phyloP scores from a whole-genome alignment of 352 stramenopile species.

The Globisporangium parvum region DNA sequence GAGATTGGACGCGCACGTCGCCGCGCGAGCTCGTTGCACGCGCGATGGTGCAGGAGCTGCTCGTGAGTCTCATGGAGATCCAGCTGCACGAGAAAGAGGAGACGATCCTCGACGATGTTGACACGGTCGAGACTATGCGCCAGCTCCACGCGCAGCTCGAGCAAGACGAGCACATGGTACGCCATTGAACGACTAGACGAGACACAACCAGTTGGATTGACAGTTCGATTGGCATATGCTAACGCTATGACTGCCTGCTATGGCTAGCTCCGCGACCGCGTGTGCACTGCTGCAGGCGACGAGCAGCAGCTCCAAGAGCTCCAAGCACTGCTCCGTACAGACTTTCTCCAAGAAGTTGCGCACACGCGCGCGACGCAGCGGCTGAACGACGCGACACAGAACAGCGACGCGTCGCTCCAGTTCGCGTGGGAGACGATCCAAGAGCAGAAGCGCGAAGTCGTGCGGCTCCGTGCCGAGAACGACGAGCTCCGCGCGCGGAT shows the following conservation, averaged over 20 bases:
- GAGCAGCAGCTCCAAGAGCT: constrained; percentile 49
- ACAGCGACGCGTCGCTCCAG: constrained; percentile 58
- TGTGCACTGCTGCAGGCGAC: constrained; percentile 39
- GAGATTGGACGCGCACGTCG: constrained; percentile 21
- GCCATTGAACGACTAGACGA: too few species aligned
- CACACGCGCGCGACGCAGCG: constrained; percentile 13
- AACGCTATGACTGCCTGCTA: background rate
- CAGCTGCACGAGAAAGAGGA: constrained; percentile 49
- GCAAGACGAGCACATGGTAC: constrained; percentile 38
- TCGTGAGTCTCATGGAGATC: constrained; percentile 49
- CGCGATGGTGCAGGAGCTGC: constrained; percentile 60
- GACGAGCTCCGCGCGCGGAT: constrained; percentile 25
- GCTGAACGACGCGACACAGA: constrained; percentile 19
- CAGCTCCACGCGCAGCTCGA: constrained; percentile 36
- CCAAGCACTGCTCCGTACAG: constrained; percentile 37
- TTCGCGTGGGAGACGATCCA: constrained; percentile 75
- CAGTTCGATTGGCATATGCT: too few species aligned
- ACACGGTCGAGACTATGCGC: constrained; percentile 48
- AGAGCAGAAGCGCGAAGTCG: constrained; percentile 64
- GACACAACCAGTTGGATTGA: too few species aligned
- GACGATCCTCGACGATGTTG: constrained; percentile 50
- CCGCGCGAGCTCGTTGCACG: constrained; percentile 45
- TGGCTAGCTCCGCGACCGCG: constrained; percentile 30
- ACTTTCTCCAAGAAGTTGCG: constrained; percentile 45
- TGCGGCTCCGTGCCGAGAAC: constrained; percentile 50